A percentile compares a stretch with the other conserved stretches of the same genome.
phyloP scores from a whole-genome alignment of 345 rosid genomes.

The Psidium guajava region DNA sequence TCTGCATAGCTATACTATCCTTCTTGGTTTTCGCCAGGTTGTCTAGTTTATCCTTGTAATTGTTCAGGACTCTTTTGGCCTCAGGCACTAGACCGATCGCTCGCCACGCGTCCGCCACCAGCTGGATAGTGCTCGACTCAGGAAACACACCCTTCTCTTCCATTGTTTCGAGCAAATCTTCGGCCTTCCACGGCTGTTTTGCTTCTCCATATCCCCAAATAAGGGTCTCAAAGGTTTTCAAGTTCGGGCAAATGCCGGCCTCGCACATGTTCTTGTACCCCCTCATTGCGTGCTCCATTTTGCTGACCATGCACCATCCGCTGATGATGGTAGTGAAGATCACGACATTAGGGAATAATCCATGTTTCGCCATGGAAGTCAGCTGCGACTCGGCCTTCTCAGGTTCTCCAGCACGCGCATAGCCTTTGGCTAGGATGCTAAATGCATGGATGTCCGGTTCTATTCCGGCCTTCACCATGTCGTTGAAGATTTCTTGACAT shows the following conservation, averaged over 20 bases:
- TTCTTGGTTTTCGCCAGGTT: constrained; percentile 7
- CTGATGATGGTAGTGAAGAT: constrained; percentile 75
- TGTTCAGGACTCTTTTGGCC: constrained; percentile 32
- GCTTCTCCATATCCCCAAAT: constrained; percentile 90
- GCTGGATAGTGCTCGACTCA: constrained; percentile 48
- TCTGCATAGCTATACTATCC: constrained; percentile 12
- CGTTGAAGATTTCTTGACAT: constrained; percentile 69
- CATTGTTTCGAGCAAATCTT: constrained; percentile 57
- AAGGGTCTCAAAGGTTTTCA: constrained; percentile 76
- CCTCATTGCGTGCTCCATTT: constrained; percentile 59
- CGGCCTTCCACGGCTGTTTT: constrained; percentile 77
- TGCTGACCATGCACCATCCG: constrained; percentile 73
- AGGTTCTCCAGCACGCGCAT: constrained; percentile 64
- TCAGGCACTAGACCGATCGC: constrained; percentile 52
- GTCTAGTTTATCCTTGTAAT: constrained; percentile 7
- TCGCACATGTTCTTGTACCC: constrained; percentile 53
- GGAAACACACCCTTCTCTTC: constrained; percentile 46
- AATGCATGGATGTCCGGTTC: constrained; percentile 67
- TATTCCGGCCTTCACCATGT: constrained; percentile 64
- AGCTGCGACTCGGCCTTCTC: constrained; percentile 57
- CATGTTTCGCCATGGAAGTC: constrained; percentile 37
- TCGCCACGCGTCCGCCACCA: constrained; percentile 72
- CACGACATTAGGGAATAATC: constrained; percentile 68
- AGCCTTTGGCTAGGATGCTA: constrained; percentile 84
- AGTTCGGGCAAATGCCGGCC: constrained; percentile 44